These are phyloP conservation scores for Pythium monospermum DNA, from an alignment of 352 stramenopile genomes.

Conservation along the genomic window DNA sequence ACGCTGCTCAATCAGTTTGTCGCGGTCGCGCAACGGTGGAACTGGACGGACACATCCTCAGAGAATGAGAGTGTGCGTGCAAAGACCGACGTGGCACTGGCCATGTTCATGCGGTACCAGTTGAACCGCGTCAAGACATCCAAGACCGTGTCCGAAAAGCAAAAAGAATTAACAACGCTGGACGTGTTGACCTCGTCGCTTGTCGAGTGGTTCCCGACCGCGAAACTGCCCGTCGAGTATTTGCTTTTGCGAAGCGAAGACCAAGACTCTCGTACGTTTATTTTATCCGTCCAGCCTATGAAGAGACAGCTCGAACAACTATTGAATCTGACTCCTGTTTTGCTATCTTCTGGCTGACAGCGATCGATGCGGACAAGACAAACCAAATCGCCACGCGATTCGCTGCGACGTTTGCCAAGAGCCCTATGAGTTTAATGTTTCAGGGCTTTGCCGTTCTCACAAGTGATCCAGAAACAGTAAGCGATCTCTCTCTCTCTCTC, in stretches of 20 bases:
- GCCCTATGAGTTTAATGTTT: conserved; percentile 21
- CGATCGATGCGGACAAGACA: conserved; percentile 2
- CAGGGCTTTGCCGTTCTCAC: conserved; percentile 6
- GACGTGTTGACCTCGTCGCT: conserved; percentile 46
- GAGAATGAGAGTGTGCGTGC: conserved; percentile 7
- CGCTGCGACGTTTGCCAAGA: conserved; percentile 5
- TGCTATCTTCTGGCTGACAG: too few species aligned
- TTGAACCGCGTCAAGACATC: conserved; percentile 45
- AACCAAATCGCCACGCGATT: neutral
- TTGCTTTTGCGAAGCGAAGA: conserved; percentile 74
- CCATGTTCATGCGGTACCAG: conserved; percentile 68
- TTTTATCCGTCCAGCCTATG: too few species aligned
- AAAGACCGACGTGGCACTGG: conserved; percentile 45
- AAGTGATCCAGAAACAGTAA: neutral
- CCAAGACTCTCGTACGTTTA: conserved; percentile 59
- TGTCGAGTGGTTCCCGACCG: conserved; percentile 47
- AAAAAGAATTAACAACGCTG: conserved; percentile 35
- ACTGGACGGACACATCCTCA: conserved; percentile 15
- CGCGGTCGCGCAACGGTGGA: conserved; percentile 22
- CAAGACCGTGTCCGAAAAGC: conserved; percentile 21
- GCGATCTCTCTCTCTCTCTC: too few species aligned
- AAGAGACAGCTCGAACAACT: too few species aligned
- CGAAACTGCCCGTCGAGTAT: conserved; percentile 60
- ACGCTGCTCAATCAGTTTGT: conserved; percentile 51
- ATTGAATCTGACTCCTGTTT: too few species aligned